Percentiles rank a stretch among this genome's conserved stretches.
Conservation (phyloP, 1,139 yeast species). For the Yamadazyma aaseri region DNA sequence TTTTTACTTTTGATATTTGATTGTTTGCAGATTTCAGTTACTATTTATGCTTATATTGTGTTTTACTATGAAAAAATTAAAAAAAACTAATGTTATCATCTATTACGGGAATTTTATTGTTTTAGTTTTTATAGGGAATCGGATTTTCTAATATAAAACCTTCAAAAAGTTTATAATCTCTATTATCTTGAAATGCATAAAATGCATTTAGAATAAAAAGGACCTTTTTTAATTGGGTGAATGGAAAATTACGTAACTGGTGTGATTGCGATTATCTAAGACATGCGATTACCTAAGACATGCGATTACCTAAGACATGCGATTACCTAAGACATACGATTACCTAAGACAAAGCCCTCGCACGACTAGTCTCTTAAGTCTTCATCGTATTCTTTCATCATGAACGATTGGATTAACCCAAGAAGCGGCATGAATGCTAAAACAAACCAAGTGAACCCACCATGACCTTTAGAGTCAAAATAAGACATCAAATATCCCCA, state of each 20-base stretch:
- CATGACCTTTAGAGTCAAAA: slow-evolving; percentile 41
- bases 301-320: too few species aligned
- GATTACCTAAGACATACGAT: too few species aligned
- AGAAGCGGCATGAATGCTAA: slow-evolving; percentile 36
- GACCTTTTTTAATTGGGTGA: too few species aligned
- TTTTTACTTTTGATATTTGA: too few species aligned
- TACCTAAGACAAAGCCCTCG: too few species aligned
- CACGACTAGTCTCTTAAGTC: slow-evolving; percentile 9
- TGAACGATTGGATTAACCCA: slow-evolving; percentile 30
- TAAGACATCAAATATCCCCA: slow-evolving; percentile 60
- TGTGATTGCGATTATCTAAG: too few species aligned
- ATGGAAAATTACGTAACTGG: too few species aligned
- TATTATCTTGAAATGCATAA: too few species aligned
- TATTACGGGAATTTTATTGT: slow-evolving; percentile 11
- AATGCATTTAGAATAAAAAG: too few species aligned
- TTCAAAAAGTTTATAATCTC: too few species aligned
- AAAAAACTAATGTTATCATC: slow-evolving; percentile 10
- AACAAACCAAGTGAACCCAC: slow-evolving; percentile 53
- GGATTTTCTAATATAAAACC: slow-evolving; percentile 11
- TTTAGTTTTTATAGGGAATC: slow-evolving; percentile 10
- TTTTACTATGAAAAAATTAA: slow-evolving; percentile 4
- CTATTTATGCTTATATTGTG: slow-evolving; percentile 1
- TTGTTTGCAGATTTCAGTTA: neutral
- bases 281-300: too few species aligned
- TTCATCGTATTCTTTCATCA: slow-evolving; percentile 27